phyloP scores from a whole-genome alignment of 352 stramenopile species.

The Phytophthora litchii region DNA sequence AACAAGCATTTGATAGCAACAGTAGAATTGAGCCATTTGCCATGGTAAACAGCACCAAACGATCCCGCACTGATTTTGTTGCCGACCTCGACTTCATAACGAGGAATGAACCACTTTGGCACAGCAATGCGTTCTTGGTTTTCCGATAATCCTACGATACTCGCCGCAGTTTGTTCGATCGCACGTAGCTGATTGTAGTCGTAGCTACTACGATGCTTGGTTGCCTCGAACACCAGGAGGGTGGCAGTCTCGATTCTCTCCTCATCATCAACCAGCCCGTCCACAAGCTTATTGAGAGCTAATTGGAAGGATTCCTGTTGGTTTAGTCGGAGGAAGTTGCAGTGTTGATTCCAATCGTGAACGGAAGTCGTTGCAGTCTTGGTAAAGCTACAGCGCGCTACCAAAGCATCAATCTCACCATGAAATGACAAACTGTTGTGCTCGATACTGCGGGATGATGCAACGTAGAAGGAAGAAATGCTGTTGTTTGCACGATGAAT shows the following conservation, averaged over 20 bases:
- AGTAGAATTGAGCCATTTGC: conserved; percentile 34
- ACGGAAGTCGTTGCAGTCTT: conserved; percentile 17
- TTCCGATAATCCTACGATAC: conserved; percentile 6
- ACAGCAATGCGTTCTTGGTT: conserved; percentile 6
- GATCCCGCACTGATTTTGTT: conserved; percentile 27
- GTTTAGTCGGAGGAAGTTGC: conserved; percentile 21
- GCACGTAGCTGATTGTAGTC: conserved; percentile 20
- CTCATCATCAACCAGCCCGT: conserved; percentile 16
- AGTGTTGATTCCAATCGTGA: conserved; percentile 28
- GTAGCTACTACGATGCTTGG: conserved; percentile 35
- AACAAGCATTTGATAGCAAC: conserved; percentile 48
- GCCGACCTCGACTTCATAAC: conserved; percentile 32
- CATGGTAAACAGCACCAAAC: conserved; percentile 36
- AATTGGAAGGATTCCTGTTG: conserved; percentile 24
- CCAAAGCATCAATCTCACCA: conserved; percentile 29
- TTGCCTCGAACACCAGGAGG: conserved; percentile 35
- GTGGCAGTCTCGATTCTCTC: conserved; percentile 25
- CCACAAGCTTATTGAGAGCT: conserved; percentile 19
- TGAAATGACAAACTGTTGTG: conserved; percentile 23
- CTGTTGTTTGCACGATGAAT: conserved; percentile 13
- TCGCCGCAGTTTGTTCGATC: conserved; percentile 21
- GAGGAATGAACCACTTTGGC: conserved; percentile 37
- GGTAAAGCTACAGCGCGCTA: conserved; percentile 21
- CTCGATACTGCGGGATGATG: conserved; percentile 23
- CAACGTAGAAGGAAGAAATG: conserved; percentile 21